Base-by-base conservation (phyloP, 2,329 filamentous ascomycete genomes). In the Macrophomina tecta region DNA sequence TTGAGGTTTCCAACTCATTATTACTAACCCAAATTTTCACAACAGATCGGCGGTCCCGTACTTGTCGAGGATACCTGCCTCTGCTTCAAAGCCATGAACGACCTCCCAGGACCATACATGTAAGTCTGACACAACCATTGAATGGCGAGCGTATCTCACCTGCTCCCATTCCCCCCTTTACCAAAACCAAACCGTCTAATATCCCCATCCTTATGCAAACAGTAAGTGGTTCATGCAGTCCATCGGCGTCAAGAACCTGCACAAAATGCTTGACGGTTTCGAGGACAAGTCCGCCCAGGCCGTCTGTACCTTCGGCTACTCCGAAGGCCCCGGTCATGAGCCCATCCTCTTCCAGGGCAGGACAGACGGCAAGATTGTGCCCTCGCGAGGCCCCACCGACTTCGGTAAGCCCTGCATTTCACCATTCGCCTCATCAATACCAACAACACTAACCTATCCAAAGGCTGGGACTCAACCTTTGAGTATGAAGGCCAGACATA, bases 21-120 rank as follows among this genome's bases (percentile, higher is more conserved):
- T 16, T 3, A 71, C 56, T 70, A 46, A 46, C 23, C 23, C 18
- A 28, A 14, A 58, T 67, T 34, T 53, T 16, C 12, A 67, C 28
- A 53, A 52, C 68, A 96, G 93, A 81, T 95, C 56, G 84, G 90
- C 73, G 93, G 93, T 0, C 94, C 96, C 3, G 95, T 97, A 8
- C 84, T 99, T 46, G 94, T 97, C 11, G 95, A 99, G 81, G 95
- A 99, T 79, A 99, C 95, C 16, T 93, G 93, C 72, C 85, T 99
- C 58, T 96, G 93, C 82, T 99, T 97, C 77, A 90, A 91, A 75
- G 94, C 94, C 23, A 86, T 97, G 69, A 89, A 91, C 68, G 94
- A 93, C n/a, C 85, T 99, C 36, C 95, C 95, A 1, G 95, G 95
- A 1, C 93, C 94, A 48, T 99, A 99, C 78, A 97, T 99, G 94